phyloP scores from a whole-genome alignment of 75 land plant species.

The Pinus albicaulis region DNA sequence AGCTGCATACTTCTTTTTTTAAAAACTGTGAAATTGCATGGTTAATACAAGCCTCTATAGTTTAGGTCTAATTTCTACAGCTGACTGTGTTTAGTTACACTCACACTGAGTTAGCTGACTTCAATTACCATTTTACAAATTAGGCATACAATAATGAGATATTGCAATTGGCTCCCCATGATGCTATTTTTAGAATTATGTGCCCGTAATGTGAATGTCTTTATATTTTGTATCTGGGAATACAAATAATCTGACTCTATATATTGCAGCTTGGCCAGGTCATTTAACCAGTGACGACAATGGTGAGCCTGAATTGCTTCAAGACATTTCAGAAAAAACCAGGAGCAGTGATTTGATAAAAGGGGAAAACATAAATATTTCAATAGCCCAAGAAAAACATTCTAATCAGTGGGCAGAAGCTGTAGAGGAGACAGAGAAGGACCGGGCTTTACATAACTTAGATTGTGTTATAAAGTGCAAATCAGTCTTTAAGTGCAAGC shows the following conservation, averaged over 20 bases:
- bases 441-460: conserved; percentile 1
- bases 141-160: not conserved
- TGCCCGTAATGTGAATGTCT: not conserved
- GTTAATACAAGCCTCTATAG: too few species aligned
- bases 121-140: not conserved
- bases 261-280: conserved; percentile 5
- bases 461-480: conserved; percentile 46
- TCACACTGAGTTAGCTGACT: not conserved
- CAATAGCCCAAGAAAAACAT: conserved; percentile 1
- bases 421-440: conserved; percentile 8
- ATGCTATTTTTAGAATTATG: not conserved
- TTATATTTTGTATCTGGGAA: not conserved
- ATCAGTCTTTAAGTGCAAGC: conserved; percentile 64
- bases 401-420: conserved; percentile 12
- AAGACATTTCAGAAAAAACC: not conserved
- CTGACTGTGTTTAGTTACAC: not conserved
- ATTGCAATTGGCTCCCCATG: not conserved
- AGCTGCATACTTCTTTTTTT: not conserved
- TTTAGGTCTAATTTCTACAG: not conserved
- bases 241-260: not conserved
- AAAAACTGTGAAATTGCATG: too few species aligned
- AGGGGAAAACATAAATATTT: not conserved
- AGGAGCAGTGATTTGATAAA: conserved; percentile 5
- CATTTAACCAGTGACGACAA: not conserved
- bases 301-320: not conserved